Percentiles rank a stretch among this genome's conserved stretches.
These are phyloP conservation scores for Neophaeococcomyces mojaviensis DNA, from an alignment of 2,329 filamentous ascomycete genomes.

Conservation along the genomic window DNA sequence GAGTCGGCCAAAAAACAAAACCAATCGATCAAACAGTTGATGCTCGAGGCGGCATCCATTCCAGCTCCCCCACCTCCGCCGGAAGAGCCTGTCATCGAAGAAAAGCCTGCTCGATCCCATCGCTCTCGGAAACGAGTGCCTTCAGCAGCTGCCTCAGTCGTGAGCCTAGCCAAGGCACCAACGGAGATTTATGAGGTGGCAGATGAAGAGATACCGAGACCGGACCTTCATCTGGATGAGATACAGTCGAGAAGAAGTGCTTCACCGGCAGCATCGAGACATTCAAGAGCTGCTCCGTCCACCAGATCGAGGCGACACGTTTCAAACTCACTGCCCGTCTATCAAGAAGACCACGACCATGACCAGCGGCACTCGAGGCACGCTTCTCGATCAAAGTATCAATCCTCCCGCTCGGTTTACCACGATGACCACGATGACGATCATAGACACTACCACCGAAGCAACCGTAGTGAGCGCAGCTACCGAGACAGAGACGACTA, in stretches of 20 bases:
- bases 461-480: constrained; percentile 3
- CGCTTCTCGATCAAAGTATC: too few relatives aligned
- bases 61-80: background rate
- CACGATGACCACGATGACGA: constrained; percentile 3
- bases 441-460: background rate
- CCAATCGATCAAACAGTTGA: constrained; percentile 6
- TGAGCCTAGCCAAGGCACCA: background rate
- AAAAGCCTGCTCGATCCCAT: background rate
- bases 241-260: constrained; percentile 4
- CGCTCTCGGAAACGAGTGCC: constrained; percentile 1
- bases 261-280: constrained; percentile 4
- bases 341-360: background rate
- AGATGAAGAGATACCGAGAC: constrained; percentile 5
- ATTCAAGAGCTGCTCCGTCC: constrained; percentile 2
- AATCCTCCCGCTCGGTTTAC: background rate
- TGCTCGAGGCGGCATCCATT: background rate
- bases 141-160: background rate
- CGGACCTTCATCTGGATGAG: background rate
- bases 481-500: constrained; percentile 2
- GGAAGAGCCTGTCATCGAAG: background rate
- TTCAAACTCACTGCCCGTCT: background rate
- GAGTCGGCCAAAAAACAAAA: constrained; percentile 39
- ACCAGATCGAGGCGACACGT: constrained; percentile 1
- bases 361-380: background rate
- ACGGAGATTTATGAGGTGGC: constrained; percentile 2